Evolutionary conservation across 371 early-diverging fungal genomes (phyloP).

Genomic region (Nematocida sp.): DNA sequence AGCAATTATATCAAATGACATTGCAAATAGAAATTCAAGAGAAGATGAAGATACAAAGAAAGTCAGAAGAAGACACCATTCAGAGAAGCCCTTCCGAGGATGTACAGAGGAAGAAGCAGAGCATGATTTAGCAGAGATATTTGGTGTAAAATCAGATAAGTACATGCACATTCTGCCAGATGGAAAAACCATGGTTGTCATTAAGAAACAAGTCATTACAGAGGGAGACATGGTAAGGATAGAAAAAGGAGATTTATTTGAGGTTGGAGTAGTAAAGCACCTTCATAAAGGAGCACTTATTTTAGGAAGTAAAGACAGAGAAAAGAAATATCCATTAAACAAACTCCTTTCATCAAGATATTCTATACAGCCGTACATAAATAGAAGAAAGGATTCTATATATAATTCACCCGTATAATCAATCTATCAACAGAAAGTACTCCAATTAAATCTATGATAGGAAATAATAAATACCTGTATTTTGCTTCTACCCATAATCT

Average conservation of each 20-base stretch:
- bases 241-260: constrained; percentile 51
- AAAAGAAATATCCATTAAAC: constrained; percentile 49
- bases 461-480: no score
- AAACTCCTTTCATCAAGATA: constrained; percentile 57
- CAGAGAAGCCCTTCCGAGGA: constrained; percentile 45
- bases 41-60: constrained; percentile 54
- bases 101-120: constrained; percentile 56
- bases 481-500: no score
- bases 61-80: constrained; percentile 17
- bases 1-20: constrained; percentile 4
- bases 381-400: not conserved
- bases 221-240: constrained; percentile 52
- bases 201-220: constrained; percentile 38
- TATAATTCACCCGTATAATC: not conserved
- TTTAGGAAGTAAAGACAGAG: constrained; percentile 39
- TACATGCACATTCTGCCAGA: constrained; percentile 39
- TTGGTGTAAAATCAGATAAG: constrained; percentile 38
- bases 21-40: not conserved
- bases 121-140: constrained; percentile 35
- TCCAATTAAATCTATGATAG: no score
- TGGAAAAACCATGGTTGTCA: constrained; percentile 48
- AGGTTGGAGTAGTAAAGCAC: constrained; percentile 35
- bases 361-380: constrained; percentile 4
- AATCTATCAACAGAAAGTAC: not conserved
- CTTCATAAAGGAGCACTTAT: constrained; percentile 35